Evolutionary conservation across 139 green algal species (phyloP).

Genomic region (Pleodorina starrii): DNA sequence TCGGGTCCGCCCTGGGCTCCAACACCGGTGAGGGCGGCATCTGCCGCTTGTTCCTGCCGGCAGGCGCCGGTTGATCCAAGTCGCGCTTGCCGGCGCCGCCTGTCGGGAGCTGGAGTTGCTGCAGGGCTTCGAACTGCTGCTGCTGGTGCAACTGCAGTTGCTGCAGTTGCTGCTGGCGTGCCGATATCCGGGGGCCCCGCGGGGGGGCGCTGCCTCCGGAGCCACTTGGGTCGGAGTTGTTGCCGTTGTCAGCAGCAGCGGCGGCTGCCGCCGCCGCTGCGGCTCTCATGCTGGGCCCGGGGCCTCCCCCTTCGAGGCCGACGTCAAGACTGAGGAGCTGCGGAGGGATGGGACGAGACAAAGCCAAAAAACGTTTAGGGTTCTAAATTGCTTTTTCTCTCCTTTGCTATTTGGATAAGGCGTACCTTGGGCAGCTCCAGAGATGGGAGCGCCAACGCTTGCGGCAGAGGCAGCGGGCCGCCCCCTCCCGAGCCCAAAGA

Average conservation of each 20-base stretch:
- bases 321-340: constrained; percentile 42
- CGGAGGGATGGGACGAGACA: not conserved
- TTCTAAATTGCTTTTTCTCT: no score
- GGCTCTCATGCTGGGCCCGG: not conserved
- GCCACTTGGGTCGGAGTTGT: constrained; percentile 25
- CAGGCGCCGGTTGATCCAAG: not conserved
- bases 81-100: not conserved
- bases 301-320: constrained; percentile 4
- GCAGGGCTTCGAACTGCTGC: not conserved
- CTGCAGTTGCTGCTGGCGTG: not conserved
- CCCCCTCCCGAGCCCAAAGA: not conserved
- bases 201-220: not conserved
- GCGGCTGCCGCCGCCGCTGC: not conserved
- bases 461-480: constrained; percentile 11
- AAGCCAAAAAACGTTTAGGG: not conserved
- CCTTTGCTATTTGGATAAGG: no score
- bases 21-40: no score
- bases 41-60: not conserved
- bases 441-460: constrained; percentile 22
- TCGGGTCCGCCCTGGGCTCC: not conserved
- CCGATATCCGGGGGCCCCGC: not conserved
- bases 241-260: not conserved
- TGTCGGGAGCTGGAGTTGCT: not conserved
- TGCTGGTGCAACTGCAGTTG: not conserved
- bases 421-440: constrained; percentile 43